Percentiles rank a stretch among this genome's conserved stretches.
Evolutionary conservation across 2,329 filamentous ascomycete species (phyloP).

Genomic region (Phaeosphaeria sp.): DNA sequence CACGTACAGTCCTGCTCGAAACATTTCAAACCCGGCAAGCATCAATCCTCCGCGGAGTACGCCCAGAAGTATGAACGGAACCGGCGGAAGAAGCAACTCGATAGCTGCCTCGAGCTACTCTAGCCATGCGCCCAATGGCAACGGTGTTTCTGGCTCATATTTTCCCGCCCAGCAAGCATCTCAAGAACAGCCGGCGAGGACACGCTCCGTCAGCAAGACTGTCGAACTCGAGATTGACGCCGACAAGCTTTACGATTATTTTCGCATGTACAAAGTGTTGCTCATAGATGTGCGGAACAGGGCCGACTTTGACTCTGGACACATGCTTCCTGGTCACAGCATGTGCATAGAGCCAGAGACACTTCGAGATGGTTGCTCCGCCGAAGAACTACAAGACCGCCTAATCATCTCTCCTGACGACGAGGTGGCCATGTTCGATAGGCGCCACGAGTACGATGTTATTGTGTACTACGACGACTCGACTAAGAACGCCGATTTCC

Average conservation of each 20-base stretch:
- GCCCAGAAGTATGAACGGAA: slow-evolving; percentile 67
- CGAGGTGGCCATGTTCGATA: slow-evolving; percentile 78
- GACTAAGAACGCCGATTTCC: slow-evolving; percentile 65
- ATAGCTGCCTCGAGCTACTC: slow-evolving; percentile 50
- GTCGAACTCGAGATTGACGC: slow-evolving; percentile 70
- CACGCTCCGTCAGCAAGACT: slow-evolving; percentile 56
- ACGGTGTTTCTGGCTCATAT: slow-evolving; percentile 50
- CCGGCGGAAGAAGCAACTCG: slow-evolving; percentile 62
- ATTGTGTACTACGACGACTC: slow-evolving; percentile 88
- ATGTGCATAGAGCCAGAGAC: slow-evolving; percentile 91
- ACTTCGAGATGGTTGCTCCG: slow-evolving; percentile 70
- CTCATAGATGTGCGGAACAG: slow-evolving; percentile 86
- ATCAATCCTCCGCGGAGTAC: slow-evolving; percentile 71
- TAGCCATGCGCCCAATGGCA: slow-evolving; percentile 44
- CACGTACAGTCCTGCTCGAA: slow-evolving; percentile 79
- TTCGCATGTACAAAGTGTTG: slow-evolving; percentile 72
- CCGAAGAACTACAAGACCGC: slow-evolving; percentile 69
- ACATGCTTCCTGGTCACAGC: slow-evolving; percentile 82
- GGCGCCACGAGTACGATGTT: slow-evolving; percentile 78
- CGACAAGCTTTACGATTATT: slow-evolving; percentile 73
- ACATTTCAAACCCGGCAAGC: slow-evolving; percentile 69
- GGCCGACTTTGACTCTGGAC: slow-evolving; percentile 82
- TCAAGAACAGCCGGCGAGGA: slow-evolving; percentile 28
- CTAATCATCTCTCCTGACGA: slow-evolving; percentile 73
- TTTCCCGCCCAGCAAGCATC: slow-evolving; percentile 44